Base-by-base conservation (phyloP, 176 grass and related monocot species). In the Secale cereale region DNA sequence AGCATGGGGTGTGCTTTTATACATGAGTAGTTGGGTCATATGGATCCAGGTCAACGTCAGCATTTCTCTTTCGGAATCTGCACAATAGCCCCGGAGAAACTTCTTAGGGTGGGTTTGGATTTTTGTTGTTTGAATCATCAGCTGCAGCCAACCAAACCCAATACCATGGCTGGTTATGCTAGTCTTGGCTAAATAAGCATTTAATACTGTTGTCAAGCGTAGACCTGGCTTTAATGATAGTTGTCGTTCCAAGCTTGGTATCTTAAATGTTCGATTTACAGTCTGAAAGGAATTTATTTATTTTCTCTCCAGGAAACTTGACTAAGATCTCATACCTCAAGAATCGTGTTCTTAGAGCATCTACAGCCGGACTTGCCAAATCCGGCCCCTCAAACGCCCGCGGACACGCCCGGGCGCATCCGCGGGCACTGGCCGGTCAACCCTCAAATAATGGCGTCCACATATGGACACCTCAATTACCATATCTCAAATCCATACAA, bases 1-100 rank as follows among this genome's bases (percentile, higher is more conserved):
- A 61, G 57, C 26, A 59, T 27, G 69, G 52, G 52, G 52, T 2
- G 37, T 70, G 52, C 74, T 88, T 89, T 71, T 89, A 89, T 81
- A 89, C 69, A 59, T 4, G 48, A 81, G 14, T 69, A 70, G 69
- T 14, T 37, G 6, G 77, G 65, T 71, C 40, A 52, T 79, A 20
- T 65, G 19, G 72, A 37, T 69, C 28, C 70, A 52, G 78, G 61
- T 77, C 78, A 85, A 85, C 48, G 2, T 70, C 70, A 71, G 48
- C 37, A 40, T 77, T 70, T 78, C 86, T 69, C 9, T 72, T 22
- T 71, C n/a, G 63, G 77, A 78, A 22, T 32, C 64, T 77, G 19
- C 45, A 46, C 45, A 46, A 10, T 36, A 45, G 46, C 25, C 20
- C 43, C 56, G 60, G 31, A 67, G 70, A 67, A 76, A 56, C 41